Percentiles rank a stretch among this genome's conserved stretches.
These are phyloP conservation scores for Rhodotorula sp. DNA, from an alignment of 1,284 basidiomycete genomes.

Conservation along the genomic window DNA sequence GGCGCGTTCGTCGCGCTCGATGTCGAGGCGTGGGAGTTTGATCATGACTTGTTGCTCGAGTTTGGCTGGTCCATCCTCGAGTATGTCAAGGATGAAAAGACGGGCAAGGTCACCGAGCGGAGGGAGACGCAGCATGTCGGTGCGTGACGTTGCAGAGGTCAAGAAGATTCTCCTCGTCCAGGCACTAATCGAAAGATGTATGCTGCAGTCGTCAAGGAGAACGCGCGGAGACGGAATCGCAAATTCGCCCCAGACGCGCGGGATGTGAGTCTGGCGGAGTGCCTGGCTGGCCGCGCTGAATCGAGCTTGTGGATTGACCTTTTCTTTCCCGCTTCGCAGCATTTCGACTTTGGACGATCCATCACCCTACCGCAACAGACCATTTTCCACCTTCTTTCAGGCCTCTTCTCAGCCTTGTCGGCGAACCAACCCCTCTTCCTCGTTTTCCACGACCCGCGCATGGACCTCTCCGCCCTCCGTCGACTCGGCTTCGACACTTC, in stretches of 20 bases:
- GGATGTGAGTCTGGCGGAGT: constrained; percentile 11
- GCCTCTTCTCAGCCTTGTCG: constrained; percentile 22
- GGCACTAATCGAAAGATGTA: not conserved
- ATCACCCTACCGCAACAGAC: constrained; percentile 1
- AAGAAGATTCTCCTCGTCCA: no score
- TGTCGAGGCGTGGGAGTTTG: constrained; percentile 35
- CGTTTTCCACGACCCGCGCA: constrained; percentile 35
- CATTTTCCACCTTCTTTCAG: constrained; percentile 25
- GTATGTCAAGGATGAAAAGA: constrained; percentile 9
- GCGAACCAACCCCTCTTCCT: constrained; percentile 24
- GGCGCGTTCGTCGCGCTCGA: constrained; percentile 35
- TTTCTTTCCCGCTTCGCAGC: not conserved
- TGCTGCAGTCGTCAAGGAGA: constrained; percentile 28
- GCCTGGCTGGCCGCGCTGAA: no score
- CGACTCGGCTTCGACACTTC: constrained; percentile 23
- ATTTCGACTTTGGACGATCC: constrained; percentile 28
- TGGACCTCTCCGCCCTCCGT: constrained; percentile 18
- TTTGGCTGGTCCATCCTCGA: constrained; percentile 35
- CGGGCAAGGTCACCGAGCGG: constrained; percentile 11
- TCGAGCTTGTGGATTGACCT: not conserved
- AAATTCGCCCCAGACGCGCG: constrained; percentile 23
- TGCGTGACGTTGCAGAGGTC: not conserved
- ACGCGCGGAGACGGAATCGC: constrained; percentile 15
- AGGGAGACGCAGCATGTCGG: constrained; percentile 26
- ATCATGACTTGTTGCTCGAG: constrained; percentile 22